Percentiles rank a stretch among this genome's conserved stretches.
Conservation (phyloP, 2,329 filamentous ascomycete species). For the Epicoccum sorghinum region DNA sequence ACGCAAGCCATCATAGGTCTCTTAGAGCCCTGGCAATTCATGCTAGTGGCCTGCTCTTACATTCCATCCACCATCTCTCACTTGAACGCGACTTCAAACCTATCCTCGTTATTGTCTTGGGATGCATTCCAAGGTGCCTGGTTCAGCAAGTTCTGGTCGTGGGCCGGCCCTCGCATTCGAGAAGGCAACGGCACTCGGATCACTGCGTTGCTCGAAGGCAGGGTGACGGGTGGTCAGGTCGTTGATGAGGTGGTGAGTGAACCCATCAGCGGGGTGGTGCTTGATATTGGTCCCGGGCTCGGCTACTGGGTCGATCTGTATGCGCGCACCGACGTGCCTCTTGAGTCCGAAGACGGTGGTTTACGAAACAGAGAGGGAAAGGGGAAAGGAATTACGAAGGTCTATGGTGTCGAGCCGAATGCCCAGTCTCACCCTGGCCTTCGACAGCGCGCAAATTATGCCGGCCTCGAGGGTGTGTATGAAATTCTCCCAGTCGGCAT, state of each 20-base stretch:
- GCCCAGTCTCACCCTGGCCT: slow-evolving; percentile 13
- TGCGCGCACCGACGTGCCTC: slow-evolving; percentile 9
- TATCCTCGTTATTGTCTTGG: slow-evolving; percentile 14
- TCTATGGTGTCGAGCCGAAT: slow-evolving; percentile 26
- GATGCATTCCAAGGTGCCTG: slow-evolving; percentile 17
- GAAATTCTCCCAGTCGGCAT: slow-evolving; percentile 24
- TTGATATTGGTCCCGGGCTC: slow-evolving; percentile 25
- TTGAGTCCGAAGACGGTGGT: not conserved
- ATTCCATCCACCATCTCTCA: slow-evolving; percentile 12
- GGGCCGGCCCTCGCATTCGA: slow-evolving; percentile 18
- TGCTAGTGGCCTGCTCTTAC: slow-evolving; percentile 16
- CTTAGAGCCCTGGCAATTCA: slow-evolving; percentile 21
- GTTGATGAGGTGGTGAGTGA: slow-evolving; percentile 12
- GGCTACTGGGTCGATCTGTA: slow-evolving; percentile 27
- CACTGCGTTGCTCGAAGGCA: slow-evolving; percentile 23
- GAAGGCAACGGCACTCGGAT: slow-evolving; percentile 18
- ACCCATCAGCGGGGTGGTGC: slow-evolving; percentile 19
- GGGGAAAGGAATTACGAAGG: slow-evolving; percentile 10
- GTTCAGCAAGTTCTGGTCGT: slow-evolving; percentile 24
- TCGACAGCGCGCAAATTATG: slow-evolving; percentile 6
- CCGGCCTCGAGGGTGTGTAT: slow-evolving; percentile 19
- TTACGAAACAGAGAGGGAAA: slow-evolving; percentile 1
- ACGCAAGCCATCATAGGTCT: slow-evolving; percentile 1
- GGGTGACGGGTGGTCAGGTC: slow-evolving; percentile 15
- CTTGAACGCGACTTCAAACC: slow-evolving; percentile 8